Evolutionary conservation across 306 rosid genomes (phyloP).

Genomic region (Prosopis cineraria): DNA sequence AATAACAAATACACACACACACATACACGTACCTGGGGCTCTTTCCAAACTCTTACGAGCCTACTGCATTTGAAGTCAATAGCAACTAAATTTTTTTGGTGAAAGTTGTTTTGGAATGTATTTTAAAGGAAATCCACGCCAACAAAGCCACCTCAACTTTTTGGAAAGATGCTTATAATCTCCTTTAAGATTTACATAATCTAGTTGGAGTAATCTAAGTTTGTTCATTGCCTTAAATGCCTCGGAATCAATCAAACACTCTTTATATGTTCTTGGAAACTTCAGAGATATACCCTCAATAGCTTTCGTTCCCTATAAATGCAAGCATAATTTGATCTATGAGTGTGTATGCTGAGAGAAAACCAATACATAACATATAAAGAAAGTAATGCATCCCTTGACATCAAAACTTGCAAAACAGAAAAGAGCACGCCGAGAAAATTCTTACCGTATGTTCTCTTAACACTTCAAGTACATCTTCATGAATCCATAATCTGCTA

Average conservation of each 20-base stretch:
- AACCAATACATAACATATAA: no score
- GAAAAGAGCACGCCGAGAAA: not conserved
- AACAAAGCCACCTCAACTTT: slow-evolving; percentile 43
- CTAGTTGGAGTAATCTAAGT: slow-evolving; percentile 46
- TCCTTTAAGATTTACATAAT: slow-evolving; percentile 23
- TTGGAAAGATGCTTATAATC: slow-evolving; percentile 34
- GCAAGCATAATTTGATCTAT: no score
- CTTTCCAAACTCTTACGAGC: not conserved
- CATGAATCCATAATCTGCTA: not conserved
- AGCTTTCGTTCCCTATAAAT: slow-evolving; percentile 13
- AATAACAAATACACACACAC: not conserved
- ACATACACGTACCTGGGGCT: not conserved
- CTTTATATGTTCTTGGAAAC: not conserved
- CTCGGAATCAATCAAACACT: not conserved
- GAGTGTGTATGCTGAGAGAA: no score
- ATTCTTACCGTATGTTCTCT: not conserved
- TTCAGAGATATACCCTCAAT: slow-evolving; percentile 22
- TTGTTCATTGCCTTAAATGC: slow-evolving; percentile 43
- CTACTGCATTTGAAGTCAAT: not conserved
- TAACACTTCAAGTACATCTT: not conserved
- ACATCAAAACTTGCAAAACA: not conserved
- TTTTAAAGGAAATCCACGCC: slow-evolving; percentile 24
- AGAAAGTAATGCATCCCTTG: not conserved
- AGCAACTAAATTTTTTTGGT: not conserved
- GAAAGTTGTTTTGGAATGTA: not conserved